phyloP scores from a whole-genome alignment of 2,329 filamentous ascomycete genomes.

The Colletotrichum echinochloae region DNA sequence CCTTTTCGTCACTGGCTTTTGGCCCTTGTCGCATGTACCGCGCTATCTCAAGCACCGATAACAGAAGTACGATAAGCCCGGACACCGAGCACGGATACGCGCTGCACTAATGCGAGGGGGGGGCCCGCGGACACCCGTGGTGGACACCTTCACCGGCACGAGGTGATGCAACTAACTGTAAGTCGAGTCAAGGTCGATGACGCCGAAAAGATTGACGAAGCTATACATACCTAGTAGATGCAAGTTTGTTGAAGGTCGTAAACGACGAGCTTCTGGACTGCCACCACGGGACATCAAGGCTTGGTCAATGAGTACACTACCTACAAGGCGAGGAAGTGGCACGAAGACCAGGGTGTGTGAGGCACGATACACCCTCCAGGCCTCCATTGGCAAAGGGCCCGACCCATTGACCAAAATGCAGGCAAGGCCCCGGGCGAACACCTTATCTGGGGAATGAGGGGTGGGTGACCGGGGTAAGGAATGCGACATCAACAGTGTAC shows the following conservation, averaged over 20 bases:
- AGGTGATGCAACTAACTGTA: background rate
- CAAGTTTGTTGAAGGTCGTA: background rate
- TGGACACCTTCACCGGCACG: constrained; percentile 2
- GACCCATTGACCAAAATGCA: background rate
- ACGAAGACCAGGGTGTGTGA: background rate
- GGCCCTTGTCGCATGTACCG: background rate
- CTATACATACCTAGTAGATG: background rate
- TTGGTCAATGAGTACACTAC: background rate
- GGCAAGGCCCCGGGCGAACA: background rate
- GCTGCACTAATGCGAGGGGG: constrained; percentile 17
- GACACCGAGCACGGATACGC: constrained; percentile 10
- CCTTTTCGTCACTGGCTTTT: background rate
- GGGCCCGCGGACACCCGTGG: constrained; percentile 12
- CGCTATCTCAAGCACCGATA: background rate
- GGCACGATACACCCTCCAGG: background rate
- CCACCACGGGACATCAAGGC: background rate
- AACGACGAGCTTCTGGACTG: background rate
- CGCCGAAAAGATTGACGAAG: background rate
- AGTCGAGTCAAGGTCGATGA: background rate
- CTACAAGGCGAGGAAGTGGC: too few species aligned
- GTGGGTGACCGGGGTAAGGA: background rate
- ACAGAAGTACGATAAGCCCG: constrained; percentile 8
- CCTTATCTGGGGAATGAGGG: constrained; percentile 5
- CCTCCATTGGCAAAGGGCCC: background rate
- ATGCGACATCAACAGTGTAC: background rate